Conservation (phyloP, 768 basidiomycete genomes). For the Kondoa malvinella region DNA sequence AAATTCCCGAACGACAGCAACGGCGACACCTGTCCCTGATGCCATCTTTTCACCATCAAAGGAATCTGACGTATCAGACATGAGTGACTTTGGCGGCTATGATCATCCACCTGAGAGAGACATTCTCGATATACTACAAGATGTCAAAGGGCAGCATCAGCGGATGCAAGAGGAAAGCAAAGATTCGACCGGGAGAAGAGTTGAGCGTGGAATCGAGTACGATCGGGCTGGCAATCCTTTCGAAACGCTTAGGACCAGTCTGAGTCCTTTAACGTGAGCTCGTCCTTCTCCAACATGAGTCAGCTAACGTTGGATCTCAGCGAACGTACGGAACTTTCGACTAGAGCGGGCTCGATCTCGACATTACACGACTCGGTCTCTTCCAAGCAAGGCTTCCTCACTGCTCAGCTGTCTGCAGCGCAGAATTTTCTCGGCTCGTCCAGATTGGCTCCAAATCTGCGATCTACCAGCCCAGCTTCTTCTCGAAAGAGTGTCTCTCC, state of each 20-base stretch:
- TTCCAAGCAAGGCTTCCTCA: constrained; percentile 1
- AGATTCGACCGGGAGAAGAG: not conserved
- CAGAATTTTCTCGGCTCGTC: not conserved
- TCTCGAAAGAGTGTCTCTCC: not conserved
- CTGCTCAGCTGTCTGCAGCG: not conserved
- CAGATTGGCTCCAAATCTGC: not conserved
- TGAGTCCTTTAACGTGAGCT: not conserved
- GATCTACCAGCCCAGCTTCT: not conserved
- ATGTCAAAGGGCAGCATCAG: not conserved
- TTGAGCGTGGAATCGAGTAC: not conserved
- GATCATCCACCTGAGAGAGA: not conserved
- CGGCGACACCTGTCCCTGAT: not conserved
- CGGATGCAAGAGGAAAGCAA: not conserved
- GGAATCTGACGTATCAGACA: not conserved
- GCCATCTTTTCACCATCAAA: not conserved
- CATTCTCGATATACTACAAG: not conserved
- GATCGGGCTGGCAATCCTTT: not conserved
- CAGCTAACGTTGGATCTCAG: constrained; percentile 2
- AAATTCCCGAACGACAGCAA: not conserved
- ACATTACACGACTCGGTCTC: not conserved
- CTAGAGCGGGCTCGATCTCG: not conserved
- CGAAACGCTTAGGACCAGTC: not conserved
- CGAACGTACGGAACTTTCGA: not conserved
- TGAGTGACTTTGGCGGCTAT: not conserved
- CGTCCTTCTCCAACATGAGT: not conserved